A percentile compares a stretch with the other conserved stretches of the same genome.
Evolutionary conservation across 1,284 basidiomycete genomes (phyloP).

Genomic region (Rhodofomes roseus): DNA sequence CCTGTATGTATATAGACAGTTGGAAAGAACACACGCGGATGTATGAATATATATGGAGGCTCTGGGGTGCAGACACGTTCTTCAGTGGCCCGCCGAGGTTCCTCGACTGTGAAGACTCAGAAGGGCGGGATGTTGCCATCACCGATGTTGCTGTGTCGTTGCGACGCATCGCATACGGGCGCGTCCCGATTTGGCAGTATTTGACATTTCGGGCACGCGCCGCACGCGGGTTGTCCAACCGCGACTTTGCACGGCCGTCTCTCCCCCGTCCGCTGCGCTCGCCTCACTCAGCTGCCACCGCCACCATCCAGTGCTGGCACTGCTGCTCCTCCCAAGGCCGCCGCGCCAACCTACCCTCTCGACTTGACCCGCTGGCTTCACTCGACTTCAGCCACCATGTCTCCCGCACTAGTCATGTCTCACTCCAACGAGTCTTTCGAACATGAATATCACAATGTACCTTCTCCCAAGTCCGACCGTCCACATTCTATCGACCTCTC

Average conservation of each 20-base stretch:
- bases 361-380: background rate
- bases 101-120: background rate
- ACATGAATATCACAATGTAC: constrained; percentile 4
- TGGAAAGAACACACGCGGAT: constrained; percentile 3
- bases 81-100: background rate
- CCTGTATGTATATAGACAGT: constrained; percentile 8
- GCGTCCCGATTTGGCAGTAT: background rate
- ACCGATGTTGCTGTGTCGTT: background rate
- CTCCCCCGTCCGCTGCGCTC: background rate
- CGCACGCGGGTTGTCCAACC: constrained; percentile 2
- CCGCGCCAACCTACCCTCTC: background rate
- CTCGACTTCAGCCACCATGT: constrained; percentile 17
- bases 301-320: constrained; percentile 5
- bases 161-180: background rate
- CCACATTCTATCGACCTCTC: constrained; percentile 73
- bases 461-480: constrained; percentile 21
- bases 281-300: constrained; percentile 2
- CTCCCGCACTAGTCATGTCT: constrained; percentile 10
- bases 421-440: constrained; percentile 10
- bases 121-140: background rate
- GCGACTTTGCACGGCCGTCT: background rate
- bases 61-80: background rate
- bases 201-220: background rate
- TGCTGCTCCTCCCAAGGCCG: background rate
- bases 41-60: constrained; percentile 6